Percentiles rank a stretch among this genome's conserved stretches.
These are phyloP conservation scores for Lentinula guzmanii DNA, from an alignment of 768 basidiomycete species.

Conservation along the genomic window DNA sequence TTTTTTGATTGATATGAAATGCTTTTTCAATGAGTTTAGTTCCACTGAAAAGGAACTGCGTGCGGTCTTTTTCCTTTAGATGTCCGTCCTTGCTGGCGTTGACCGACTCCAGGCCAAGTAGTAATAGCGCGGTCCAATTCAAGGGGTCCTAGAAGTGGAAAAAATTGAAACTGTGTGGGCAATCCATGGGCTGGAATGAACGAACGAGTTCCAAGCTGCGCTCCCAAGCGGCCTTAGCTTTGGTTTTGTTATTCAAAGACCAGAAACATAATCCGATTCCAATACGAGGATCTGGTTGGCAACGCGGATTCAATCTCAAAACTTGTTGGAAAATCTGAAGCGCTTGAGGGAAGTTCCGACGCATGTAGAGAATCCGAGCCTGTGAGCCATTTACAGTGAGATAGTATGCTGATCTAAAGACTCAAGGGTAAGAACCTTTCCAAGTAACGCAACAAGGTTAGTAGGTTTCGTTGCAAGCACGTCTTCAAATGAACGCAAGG, in stretches of 20 bases:
- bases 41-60: conserved; percentile 54
- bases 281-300: conserved; percentile 88
- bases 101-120: conserved; percentile 81
- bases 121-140: conserved; percentile 73
- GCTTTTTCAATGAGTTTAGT: conserved; percentile 70
- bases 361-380: conserved; percentile 83
- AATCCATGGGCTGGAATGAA: conserved; percentile 8
- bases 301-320: conserved; percentile 68
- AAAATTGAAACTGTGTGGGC: background rate
- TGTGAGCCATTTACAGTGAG: conserved; percentile 20
- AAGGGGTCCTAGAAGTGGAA: conserved; percentile 52
- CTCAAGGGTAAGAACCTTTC: conserved; percentile 50
- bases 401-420: background rate
- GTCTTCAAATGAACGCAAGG: conserved; percentile 73
- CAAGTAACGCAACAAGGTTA: conserved; percentile 82
- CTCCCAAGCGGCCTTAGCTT: conserved; percentile 88
- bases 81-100: conserved; percentile 77
- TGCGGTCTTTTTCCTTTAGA: conserved; percentile 57
- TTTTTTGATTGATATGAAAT: conserved; percentile 75
- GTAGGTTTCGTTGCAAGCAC: conserved; percentile 75
- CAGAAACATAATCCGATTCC: conserved; percentile 94
- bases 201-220: conserved; percentile 80
- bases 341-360: conserved; percentile 71
- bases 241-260: conserved; percentile 78
- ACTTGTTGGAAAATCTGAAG: conserved; percentile 85